Evolutionary conservation across 179 eudicot genomes (phyloP).

Genomic region (Dionaea muscipula): DNA sequence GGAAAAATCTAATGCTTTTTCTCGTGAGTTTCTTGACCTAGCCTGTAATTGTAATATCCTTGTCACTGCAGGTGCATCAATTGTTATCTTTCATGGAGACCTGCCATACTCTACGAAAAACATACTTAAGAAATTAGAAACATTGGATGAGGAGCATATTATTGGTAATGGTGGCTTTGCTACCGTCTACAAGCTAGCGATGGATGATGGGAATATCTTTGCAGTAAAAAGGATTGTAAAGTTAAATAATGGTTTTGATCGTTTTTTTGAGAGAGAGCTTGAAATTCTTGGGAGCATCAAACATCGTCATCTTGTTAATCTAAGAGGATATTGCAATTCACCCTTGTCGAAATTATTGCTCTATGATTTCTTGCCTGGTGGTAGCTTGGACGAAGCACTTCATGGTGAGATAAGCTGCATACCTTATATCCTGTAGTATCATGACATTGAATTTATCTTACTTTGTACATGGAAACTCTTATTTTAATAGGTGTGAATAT

Average conservation of each 20-base stretch:
- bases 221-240: conserved; percentile 87
- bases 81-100: conserved; percentile 85
- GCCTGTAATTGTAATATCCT: conserved; percentile 1
- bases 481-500: too few species aligned
- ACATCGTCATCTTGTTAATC: conserved; percentile 76
- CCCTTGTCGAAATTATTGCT: conserved; percentile 83
- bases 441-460: too few species aligned
- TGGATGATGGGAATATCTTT: conserved; percentile 91
- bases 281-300: conserved; percentile 84
- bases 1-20: neutral
- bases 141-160: conserved; percentile 65
- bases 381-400: conserved; percentile 70
- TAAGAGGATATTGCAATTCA: conserved; percentile 82
- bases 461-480: too few species aligned
- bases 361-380: conserved; percentile 73
- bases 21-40: neutral
- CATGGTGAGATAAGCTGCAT: too few species aligned
- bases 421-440: too few species aligned
- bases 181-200: conserved; percentile 84
- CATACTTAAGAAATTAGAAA: conserved; percentile 78
- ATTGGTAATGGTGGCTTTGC: conserved; percentile 96
- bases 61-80: conserved; percentile 49
- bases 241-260: conserved; percentile 62
- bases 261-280: conserved; percentile 72
- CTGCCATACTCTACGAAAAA: conserved; percentile 84